Evolutionary conservation across 495 filamentous ascomycete genomes (phyloP).

Genomic region (Cercophora sp.): DNA sequence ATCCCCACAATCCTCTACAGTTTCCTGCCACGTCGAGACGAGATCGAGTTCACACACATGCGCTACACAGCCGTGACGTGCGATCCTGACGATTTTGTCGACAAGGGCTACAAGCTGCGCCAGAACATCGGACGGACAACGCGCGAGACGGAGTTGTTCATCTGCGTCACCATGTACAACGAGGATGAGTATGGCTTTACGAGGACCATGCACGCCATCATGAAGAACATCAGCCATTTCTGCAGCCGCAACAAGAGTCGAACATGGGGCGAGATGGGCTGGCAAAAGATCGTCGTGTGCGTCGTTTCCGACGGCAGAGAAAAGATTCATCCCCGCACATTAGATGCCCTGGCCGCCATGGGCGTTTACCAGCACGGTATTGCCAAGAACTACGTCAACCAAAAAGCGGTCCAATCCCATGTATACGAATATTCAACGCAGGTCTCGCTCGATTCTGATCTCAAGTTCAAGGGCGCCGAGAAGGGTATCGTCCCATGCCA

Average conservation of each 20-base stretch:
- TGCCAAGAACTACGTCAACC: constrained; percentile 96
- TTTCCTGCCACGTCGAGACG: constrained; percentile 86
- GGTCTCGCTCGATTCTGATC: constrained; percentile 87
- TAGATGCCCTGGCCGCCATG: constrained; percentile 95
- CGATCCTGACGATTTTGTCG: constrained; percentile 91
- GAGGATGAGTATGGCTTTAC: constrained; percentile 96
- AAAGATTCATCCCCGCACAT: constrained; percentile 89
- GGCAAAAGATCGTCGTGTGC: constrained; percentile 99
- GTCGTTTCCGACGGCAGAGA: constrained; percentile 90
- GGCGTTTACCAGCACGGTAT: constrained; percentile 99
- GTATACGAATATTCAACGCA: constrained; percentile 99
- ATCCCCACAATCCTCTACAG: constrained; percentile 96
- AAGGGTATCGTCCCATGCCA: constrained; percentile 99
- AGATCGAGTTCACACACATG: constrained; percentile 98
- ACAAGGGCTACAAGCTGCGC: constrained; percentile 86
- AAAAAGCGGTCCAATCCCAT: constrained; percentile 77
- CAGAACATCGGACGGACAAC: constrained; percentile 84
- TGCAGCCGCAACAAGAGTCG: constrained; percentile 87
- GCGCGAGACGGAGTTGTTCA: constrained; percentile 96
- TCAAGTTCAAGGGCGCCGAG: constrained; percentile 98
- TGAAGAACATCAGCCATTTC: constrained; percentile 96
- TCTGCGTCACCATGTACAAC: constrained; percentile 99
- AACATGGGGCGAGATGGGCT: constrained; percentile 95
- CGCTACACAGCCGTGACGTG: constrained; percentile 99
- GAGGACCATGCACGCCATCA: constrained; percentile 96